These are phyloP conservation scores for Falciphora oryzae DNA, from an alignment of 2,329 filamentous ascomycete species.

Conservation along the genomic window DNA sequence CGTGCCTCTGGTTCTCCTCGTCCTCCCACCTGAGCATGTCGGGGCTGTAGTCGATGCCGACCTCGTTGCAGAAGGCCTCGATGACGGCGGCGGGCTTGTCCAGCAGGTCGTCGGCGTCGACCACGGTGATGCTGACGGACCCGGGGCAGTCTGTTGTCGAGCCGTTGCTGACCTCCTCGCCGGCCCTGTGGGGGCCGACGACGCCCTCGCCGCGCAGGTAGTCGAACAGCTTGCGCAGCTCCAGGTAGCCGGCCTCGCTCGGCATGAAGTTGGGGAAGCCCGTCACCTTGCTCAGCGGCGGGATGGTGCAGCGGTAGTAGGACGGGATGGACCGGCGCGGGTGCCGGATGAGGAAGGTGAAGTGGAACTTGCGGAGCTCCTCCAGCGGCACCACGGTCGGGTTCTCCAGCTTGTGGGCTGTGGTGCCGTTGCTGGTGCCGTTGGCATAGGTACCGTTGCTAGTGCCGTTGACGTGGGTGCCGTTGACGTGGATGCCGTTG, in stretches of 20 bases:
- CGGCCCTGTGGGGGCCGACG: conserved; percentile 62
- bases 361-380: conserved; percentile 77
- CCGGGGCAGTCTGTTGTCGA: conserved; percentile 22
- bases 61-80: conserved; percentile 72
- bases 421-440: conserved; percentile 23
- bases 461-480: conserved; percentile 25
- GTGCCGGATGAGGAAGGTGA: conserved; percentile 94
- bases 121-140: conserved; percentile 67
- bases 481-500: conserved; percentile 23
- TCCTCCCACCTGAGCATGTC: conserved; percentile 83
- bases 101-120: conserved; percentile 92
- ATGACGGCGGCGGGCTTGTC: conserved; percentile 75
- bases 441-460: conserved; percentile 22
- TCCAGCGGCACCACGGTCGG: conserved; percentile 77
- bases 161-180: conserved; percentile 19
- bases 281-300: conserved; percentile 74
- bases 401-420: conserved; percentile 57
- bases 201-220: conserved; percentile 65
- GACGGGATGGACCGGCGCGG: conserved; percentile 88
- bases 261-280: conserved; percentile 85
- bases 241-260: conserved; percentile 82
- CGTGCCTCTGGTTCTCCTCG: conserved; percentile 62
- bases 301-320: conserved; percentile 90
- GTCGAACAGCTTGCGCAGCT: conserved; percentile 83
- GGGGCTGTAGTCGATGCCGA: conserved; percentile 68